phyloP scores from a whole-genome alignment of 2,329 filamentous ascomycete species.

The Polychaeton citri region DNA sequence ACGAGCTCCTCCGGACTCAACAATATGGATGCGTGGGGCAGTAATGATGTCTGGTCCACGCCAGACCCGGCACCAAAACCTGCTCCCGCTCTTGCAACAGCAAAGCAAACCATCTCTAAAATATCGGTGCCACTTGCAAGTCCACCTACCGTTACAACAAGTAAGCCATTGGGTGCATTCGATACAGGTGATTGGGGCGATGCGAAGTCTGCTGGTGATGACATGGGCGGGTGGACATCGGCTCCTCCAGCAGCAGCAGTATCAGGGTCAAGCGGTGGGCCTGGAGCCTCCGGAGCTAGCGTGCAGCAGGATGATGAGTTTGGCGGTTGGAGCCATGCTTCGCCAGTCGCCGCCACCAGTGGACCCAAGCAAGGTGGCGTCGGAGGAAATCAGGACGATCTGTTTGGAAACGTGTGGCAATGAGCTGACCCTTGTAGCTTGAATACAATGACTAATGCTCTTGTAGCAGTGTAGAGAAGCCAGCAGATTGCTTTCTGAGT shows the following conservation, averaged over 20 bases:
- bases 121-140: background rate
- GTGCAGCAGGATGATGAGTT: constrained; percentile 89
- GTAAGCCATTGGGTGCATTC: constrained; percentile 14
- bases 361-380: constrained; percentile 39
- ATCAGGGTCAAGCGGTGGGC: background rate
- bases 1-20: constrained; percentile 26
- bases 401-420: constrained; percentile 95
- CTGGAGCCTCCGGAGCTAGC: constrained; percentile 23
- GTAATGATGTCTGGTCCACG: constrained; percentile 67
- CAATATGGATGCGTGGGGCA: constrained; percentile 68
- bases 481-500: too few relatives aligned
- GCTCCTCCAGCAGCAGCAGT: background rate
- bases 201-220: constrained; percentile 6
- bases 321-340: constrained; percentile 78
- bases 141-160: background rate
- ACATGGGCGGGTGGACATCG: background rate
- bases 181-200: constrained; percentile 45
- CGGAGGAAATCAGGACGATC: constrained; percentile 48
- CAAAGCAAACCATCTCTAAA: background rate
- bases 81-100: constrained; percentile 7
- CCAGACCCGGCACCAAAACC: constrained; percentile 36
- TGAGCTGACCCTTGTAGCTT: constrained; percentile 23
- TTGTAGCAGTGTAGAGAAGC: too few relatives aligned
- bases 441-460: too few relatives aligned
- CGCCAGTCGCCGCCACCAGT: constrained; percentile 28